Evolutionary conservation across 2,329 filamentous ascomycete genomes (phyloP).

Genomic region (Beauveria bassiana): DNA sequence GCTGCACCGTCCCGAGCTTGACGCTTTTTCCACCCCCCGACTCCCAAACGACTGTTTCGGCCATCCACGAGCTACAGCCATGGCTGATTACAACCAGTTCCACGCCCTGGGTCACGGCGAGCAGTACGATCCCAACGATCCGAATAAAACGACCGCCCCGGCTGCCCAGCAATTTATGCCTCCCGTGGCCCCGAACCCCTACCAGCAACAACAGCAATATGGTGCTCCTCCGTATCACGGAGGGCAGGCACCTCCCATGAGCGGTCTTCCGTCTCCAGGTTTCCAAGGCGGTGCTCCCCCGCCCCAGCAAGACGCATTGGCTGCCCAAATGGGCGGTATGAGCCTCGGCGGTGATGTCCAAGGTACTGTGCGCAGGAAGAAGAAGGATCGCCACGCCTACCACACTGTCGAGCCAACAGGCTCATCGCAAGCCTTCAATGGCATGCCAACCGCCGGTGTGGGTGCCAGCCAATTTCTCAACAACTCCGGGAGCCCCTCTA

Average conservation of each 20-base stretch:
- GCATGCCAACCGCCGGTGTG: conserved; percentile 51
- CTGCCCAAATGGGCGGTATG: conserved; percentile 72
- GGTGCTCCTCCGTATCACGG: conserved; percentile 36
- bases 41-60: background rate
- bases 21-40: background rate
- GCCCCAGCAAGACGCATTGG: conserved; percentile 43
- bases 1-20: background rate
- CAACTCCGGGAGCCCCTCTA: conserved; percentile 18
- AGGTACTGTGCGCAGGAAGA: conserved; percentile 59
- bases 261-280: conserved; percentile 24
- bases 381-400: conserved; percentile 92
- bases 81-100: conserved; percentile 50
- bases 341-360: conserved; percentile 49
- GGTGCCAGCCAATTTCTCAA: conserved; percentile 36
- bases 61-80: conserved; percentile 21
- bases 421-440: conserved; percentile 62
- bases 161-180: conserved; percentile 49
- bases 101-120: conserved; percentile 50
- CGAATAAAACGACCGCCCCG: conserved; percentile 42
- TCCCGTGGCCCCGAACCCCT: conserved; percentile 44
- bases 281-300: conserved; percentile 19
- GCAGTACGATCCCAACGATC: conserved; percentile 46
- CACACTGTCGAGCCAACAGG: conserved; percentile 72
- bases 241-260: conserved; percentile 21
- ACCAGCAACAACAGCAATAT: conserved; percentile 40